Evolutionary conservation across 768 basidiomycete species (phyloP).

Genomic region (Psilocybe tampanensis): DNA sequence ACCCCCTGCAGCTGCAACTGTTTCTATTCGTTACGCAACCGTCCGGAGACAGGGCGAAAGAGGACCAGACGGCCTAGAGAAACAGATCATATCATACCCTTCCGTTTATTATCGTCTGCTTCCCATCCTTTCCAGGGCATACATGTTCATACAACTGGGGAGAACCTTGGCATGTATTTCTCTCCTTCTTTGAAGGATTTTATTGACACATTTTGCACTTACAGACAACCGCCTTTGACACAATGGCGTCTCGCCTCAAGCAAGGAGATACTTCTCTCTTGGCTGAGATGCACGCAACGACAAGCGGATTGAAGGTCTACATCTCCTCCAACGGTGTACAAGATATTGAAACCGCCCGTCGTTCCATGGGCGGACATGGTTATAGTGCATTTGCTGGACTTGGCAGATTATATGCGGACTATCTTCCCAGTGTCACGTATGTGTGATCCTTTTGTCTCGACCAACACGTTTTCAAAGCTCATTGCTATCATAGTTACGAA

Average conservation of each 20-base stretch:
- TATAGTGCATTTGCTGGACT: slow-evolving; percentile 71
- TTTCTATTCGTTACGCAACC: slow-evolving; percentile 72
- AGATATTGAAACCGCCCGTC: slow-evolving; percentile 66
- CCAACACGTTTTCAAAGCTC: not conserved
- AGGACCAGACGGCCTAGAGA: slow-evolving; percentile 56
- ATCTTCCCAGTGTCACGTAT: slow-evolving; percentile 65
- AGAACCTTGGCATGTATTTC: slow-evolving; percentile 49
- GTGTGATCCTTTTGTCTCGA: slow-evolving; percentile 18
- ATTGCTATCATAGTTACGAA: slow-evolving; percentile 52
- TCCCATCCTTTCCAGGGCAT: slow-evolving; percentile 68
- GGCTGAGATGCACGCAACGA: slow-evolving; percentile 72
- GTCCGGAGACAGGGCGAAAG: slow-evolving; percentile 69
- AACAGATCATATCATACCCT: slow-evolving; percentile 72
- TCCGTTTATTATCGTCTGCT: slow-evolving; percentile 73
- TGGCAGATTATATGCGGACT: slow-evolving; percentile 64
- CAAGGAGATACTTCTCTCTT: slow-evolving; percentile 62
- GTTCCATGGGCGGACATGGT: slow-evolving; percentile 79
- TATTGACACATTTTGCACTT: not conserved
- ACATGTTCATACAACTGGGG: slow-evolving; percentile 69
- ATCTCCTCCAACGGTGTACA: slow-evolving; percentile 52
- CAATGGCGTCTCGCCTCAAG: slow-evolving; percentile 50
- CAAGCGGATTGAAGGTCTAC: slow-evolving; percentile 69
- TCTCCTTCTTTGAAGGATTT: not conserved
- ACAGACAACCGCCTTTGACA: slow-evolving; percentile 53
- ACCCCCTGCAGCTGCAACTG: slow-evolving; percentile 47